Percentiles rank a stretch among this genome's conserved stretches.
Conservation (phyloP, 768 basidiomycete genomes). For the Saitozyma podzolica region DNA sequence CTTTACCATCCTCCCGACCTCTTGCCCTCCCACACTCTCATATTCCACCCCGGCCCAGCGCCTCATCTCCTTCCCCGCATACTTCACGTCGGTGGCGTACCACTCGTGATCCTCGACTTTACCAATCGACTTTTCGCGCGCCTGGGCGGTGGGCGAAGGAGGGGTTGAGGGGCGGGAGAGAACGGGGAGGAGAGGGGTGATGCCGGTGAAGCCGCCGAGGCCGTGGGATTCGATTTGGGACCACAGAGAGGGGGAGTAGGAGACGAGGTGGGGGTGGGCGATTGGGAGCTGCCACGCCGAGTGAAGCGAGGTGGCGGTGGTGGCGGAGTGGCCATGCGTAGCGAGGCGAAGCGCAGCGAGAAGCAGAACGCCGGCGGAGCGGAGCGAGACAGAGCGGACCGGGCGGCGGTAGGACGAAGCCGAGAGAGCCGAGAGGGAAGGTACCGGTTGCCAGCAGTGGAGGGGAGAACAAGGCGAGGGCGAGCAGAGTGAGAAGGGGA, state of each 20-base stretch:
- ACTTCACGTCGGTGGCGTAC: conserved; percentile 29
- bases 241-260: conserved; percentile 40
- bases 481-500: no score
- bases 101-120: conserved; percentile 12
- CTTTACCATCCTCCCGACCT: conserved; percentile 47
- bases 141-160: not conserved
- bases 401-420: no score
- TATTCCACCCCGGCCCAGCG: conserved; percentile 40
- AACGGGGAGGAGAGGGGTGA: conserved; percentile 14
- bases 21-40: conserved; percentile 37
- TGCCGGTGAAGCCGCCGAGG: conserved; percentile 48
- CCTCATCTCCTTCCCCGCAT: conserved; percentile 23
- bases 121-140: not conserved
- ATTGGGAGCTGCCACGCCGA: conserved; percentile 37
- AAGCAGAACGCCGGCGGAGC: no score
- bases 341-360: not conserved
- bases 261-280: conserved; percentile 45
- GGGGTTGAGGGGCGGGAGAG: not conserved
- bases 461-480: no score
- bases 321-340: no score
- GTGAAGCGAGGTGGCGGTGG: no score
- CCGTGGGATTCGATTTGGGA: conserved; percentile 41
- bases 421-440: no score
- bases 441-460: no score
- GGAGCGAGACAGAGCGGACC: no score